phyloP scores from a whole-genome alignment of 257 asterid species.

The Echium plantagineum region DNA sequence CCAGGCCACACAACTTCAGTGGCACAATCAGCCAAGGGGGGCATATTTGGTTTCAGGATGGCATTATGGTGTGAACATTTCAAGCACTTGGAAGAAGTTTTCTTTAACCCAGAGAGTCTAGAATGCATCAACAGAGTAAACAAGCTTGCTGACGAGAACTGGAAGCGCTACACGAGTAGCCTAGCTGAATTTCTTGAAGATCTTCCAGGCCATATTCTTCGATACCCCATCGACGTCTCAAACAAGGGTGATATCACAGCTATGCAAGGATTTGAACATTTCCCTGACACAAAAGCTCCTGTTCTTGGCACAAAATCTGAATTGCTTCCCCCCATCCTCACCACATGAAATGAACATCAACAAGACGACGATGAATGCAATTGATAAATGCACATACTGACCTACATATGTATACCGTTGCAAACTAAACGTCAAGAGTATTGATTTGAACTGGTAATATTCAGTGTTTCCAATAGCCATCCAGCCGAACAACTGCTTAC shows the following conservation, averaged over 20 bases:
- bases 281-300: slow-evolving; percentile 84
- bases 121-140: slow-evolving; percentile 48
- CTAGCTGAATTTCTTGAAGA: slow-evolving; percentile 24
- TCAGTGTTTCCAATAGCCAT: too few relatives aligned
- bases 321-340: slow-evolving; percentile 56
- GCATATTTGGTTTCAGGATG: slow-evolving; percentile 49
- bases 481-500: too few relatives aligned
- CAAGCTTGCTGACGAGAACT: slow-evolving; percentile 38
- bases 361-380: background rate
- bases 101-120: slow-evolving; percentile 39
- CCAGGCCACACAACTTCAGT: slow-evolving; percentile 40
- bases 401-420: too few relatives aligned
- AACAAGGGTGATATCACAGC: slow-evolving; percentile 33
- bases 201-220: slow-evolving; percentile 63
- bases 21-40: slow-evolving; percentile 33
- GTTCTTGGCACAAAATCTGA: slow-evolving; percentile 56
- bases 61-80: slow-evolving; percentile 81
- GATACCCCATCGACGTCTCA: slow-evolving; percentile 52
- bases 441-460: too few relatives aligned
- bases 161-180: slow-evolving; percentile 37
- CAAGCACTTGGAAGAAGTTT: slow-evolving; percentile 14
- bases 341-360: slow-evolving; percentile 29
- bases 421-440: too few relatives aligned
- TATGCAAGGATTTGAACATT: slow-evolving; percentile 44
- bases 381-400: too few relatives aligned